phyloP scores from a whole-genome alignment of 495 filamentous ascomycete genomes.

The Penicillium cataractarum region DNA sequence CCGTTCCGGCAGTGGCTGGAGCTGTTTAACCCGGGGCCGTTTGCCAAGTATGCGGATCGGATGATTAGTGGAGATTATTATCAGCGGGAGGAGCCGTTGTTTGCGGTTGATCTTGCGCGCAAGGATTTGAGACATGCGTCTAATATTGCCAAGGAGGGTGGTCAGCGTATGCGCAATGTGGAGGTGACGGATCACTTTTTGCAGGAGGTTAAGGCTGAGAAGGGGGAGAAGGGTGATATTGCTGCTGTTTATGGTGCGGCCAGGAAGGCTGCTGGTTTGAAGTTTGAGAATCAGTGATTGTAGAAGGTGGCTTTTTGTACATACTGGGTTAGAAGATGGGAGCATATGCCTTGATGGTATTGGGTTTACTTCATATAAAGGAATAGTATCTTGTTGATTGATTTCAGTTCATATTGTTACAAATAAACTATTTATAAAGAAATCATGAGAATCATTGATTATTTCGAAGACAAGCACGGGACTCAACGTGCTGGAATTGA shows the following conservation, averaged over 20 bases:
- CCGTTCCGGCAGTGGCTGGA: slow-evolving; percentile 70
- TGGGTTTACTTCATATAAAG: no score
- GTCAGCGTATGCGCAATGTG: slow-evolving; percentile 63
- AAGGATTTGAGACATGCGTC: slow-evolving; percentile 85
- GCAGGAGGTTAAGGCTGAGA: slow-evolving; percentile 68
- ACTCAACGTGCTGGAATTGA: no score
- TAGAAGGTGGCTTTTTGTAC: not conserved
- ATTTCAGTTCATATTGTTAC: no score
- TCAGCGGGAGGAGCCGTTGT: slow-evolving; percentile 72
- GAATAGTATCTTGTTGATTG: no score
- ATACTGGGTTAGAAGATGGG: no score
- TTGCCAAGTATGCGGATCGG: slow-evolving; percentile 70
- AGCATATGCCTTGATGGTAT: not conserved
- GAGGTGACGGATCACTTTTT: slow-evolving; percentile 72
- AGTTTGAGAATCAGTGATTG: slow-evolving; percentile 60
- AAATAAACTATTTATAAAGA: no score
- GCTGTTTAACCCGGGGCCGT: slow-evolving; percentile 57
- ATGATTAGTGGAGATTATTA: slow-evolving; percentile 78
- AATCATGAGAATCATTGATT: no score
- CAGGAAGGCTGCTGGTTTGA: slow-evolving; percentile 68
- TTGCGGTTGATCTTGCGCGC: slow-evolving; percentile 81
- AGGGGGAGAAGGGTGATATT: slow-evolving; percentile 77
- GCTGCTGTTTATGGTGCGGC: slow-evolving; percentile 82
- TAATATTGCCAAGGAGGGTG: slow-evolving; percentile 63
- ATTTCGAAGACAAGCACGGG: no score